Evolutionary conservation across 2,329 filamentous ascomycete genomes (phyloP).

Genomic region (Penicillium decumbens): DNA sequence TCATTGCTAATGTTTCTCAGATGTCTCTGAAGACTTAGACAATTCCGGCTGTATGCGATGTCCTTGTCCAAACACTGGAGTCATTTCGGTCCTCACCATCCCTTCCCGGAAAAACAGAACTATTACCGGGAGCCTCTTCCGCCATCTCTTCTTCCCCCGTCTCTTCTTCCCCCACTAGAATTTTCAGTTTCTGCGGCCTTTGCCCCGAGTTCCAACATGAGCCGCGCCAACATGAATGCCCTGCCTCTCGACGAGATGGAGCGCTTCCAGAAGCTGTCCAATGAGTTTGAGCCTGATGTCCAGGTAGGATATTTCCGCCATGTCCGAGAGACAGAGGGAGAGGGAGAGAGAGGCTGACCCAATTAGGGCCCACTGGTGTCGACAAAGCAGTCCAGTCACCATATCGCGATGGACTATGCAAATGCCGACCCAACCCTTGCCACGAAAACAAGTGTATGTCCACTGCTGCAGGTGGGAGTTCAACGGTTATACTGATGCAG

Average conservation of each 20-base stretch:
- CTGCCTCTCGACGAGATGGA: slow-evolving; percentile 53
- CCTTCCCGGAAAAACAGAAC: slow-evolving; percentile 30
- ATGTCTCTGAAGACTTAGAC: not conserved
- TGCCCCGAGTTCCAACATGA: slow-evolving; percentile 11
- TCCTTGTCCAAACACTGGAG: slow-evolving; percentile 35
- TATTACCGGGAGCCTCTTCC: slow-evolving; percentile 24
- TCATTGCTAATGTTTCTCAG: not conserved
- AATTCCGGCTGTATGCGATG: slow-evolving; percentile 30
- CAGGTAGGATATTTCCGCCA: slow-evolving; percentile 42
- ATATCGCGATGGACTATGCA: slow-evolving; percentile 79
- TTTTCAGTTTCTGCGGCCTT: slow-evolving; percentile 22
- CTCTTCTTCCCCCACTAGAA: slow-evolving; percentile 21
- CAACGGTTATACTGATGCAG: not conserved
- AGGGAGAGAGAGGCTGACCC: not conserved
- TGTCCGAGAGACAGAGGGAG: not conserved
- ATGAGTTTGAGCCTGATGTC: slow-evolving; percentile 55
- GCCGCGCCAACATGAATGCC: slow-evolving; percentile 34
- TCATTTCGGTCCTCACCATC: slow-evolving; percentile 31
- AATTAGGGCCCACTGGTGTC: slow-evolving; percentile 76
- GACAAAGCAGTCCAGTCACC: slow-evolving; percentile 68
- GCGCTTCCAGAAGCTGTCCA: slow-evolving; percentile 58
- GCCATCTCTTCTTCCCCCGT: slow-evolving; percentile 19
- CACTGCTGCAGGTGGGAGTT: not conserved
- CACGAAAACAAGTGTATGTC: slow-evolving; percentile 72
- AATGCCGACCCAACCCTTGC: slow-evolving; percentile 80